A percentile compares a stretch with the other conserved stretches of the same genome.
These are phyloP conservation scores for Candida parachauliodes DNA, from an alignment of 805 yeast genomes.

Conservation along the genomic window DNA sequence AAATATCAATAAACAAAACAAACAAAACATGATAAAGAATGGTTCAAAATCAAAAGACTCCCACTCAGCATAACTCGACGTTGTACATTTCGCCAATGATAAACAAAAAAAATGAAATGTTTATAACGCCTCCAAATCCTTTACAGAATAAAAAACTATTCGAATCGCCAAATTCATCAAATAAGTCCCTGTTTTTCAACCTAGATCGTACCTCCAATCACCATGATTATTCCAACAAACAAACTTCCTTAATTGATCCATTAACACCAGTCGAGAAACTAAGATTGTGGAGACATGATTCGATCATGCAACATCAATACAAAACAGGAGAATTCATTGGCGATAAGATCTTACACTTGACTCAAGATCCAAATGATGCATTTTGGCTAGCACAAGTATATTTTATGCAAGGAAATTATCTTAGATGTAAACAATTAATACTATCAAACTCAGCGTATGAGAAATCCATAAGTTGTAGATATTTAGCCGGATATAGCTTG, in stretches of 20 bases:
- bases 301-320: slow-evolving; percentile 87
- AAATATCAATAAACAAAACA: not conserved
- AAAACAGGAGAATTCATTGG: slow-evolving; percentile 88
- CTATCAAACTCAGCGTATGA: slow-evolving; percentile 51
- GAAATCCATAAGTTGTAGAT: slow-evolving; percentile 69
- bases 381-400: slow-evolving; percentile 95
- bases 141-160: slow-evolving; percentile 26
- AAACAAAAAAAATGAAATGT: slow-evolving; percentile 37
- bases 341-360: slow-evolving; percentile 80
- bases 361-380: slow-evolving; percentile 88
- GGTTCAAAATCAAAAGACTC: slow-evolving; percentile 26
- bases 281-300: slow-evolving; percentile 90
- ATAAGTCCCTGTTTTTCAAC: slow-evolving; percentile 30
- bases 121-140: slow-evolving; percentile 48
- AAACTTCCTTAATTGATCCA: slow-evolving; percentile 30
- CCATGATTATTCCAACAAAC: not conserved
- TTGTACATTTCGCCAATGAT: slow-evolving; percentile 70
- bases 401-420: slow-evolving; percentile 69
- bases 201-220: slow-evolving; percentile 16
- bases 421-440: slow-evolving; percentile 73
- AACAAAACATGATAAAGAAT: slow-evolving; percentile 9
- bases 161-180: slow-evolving; percentile 40
- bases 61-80: slow-evolving; percentile 68
- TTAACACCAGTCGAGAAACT: slow-evolving; percentile 79
- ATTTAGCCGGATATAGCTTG: slow-evolving; percentile 72